phyloP scores from a whole-genome alignment of 805 yeast species.

The Blastobotrys americana region DNA sequence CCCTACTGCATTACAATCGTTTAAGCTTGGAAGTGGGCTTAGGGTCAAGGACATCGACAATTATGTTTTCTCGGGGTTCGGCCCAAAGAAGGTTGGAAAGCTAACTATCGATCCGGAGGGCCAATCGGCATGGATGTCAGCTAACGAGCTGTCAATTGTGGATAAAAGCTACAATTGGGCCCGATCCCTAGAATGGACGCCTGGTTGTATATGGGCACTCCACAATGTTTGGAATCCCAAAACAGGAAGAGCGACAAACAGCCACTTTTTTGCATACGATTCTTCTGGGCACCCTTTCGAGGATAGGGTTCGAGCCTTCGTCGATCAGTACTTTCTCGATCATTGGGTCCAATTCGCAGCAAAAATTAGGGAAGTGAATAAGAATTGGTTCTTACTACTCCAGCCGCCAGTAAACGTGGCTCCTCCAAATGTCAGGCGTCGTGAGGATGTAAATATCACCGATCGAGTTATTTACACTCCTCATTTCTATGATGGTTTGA shows the following conservation, averaged over 20 bases:
- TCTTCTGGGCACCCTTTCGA: constrained; percentile 37
- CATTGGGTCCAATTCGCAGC: constrained; percentile 45
- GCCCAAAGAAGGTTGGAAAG: constrained; percentile 49
- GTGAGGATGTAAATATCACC: constrained; percentile 31
- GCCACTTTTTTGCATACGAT: constrained; percentile 42
- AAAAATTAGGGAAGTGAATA: constrained; percentile 40
- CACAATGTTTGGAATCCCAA: constrained; percentile 54
- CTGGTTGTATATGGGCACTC: constrained; percentile 77
- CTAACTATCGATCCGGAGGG: constrained; percentile 58
- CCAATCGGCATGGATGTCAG: constrained; percentile 56
- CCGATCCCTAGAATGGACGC: constrained; percentile 54
- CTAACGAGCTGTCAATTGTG: constrained; percentile 1
- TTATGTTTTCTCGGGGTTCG: constrained; percentile 63
- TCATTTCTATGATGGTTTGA: constrained; percentile 89
- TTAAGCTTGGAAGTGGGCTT: constrained; percentile 66
- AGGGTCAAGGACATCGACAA: constrained; percentile 55
- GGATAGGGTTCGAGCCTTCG: constrained; percentile 41
- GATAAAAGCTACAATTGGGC: constrained; percentile 66
- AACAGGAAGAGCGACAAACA: constrained; percentile 35
- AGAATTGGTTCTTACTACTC: constrained; percentile 49
- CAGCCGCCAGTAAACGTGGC: constrained; percentile 76
- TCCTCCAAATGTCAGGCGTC: constrained; percentile 58
- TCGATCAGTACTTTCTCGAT: constrained; percentile 54
- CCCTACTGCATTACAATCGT: constrained; percentile 67
- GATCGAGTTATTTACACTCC: constrained; percentile 63